These are phyloP conservation scores for Aspergillus costaricaensis DNA, from an alignment of 2,329 filamentous ascomycete species.

Conservation along the genomic window DNA sequence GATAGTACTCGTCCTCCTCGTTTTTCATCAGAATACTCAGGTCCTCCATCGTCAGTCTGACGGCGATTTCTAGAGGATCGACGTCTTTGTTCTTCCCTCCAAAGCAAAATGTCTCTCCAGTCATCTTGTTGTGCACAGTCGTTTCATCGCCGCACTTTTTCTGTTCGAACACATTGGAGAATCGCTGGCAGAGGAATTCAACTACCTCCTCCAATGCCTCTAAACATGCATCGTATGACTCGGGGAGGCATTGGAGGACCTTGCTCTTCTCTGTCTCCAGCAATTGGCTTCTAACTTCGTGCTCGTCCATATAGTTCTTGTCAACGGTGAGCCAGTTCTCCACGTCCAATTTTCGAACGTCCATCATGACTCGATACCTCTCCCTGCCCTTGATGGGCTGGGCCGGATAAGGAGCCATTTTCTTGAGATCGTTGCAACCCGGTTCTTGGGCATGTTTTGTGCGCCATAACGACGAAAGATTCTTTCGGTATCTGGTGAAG, in stretches of 20 bases:
- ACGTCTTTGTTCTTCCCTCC: constrained; percentile 34
- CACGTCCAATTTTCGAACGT: constrained; percentile 48
- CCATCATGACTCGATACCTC: constrained; percentile 50
- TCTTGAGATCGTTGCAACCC: constrained; percentile 33
- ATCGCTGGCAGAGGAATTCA: constrained; percentile 47
- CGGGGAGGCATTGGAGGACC: constrained; percentile 50
- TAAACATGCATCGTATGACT: constrained; percentile 48
- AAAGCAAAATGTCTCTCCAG: constrained; percentile 47
- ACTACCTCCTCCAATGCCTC: constrained; percentile 52
- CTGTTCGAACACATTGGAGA: constrained; percentile 47
- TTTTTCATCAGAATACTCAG: constrained; percentile 52
- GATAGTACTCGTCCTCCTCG: constrained; percentile 49
- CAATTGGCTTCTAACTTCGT: constrained; percentile 45
- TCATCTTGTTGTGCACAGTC: constrained; percentile 47
- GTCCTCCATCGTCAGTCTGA: constrained; percentile 55
- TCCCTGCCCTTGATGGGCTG: constrained; percentile 42
- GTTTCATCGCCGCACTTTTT: constrained; percentile 26
- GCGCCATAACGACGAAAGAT: constrained; percentile 13
- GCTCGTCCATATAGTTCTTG: constrained; percentile 48
- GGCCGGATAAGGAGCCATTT: constrained; percentile 40
- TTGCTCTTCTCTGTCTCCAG: constrained; percentile 41
- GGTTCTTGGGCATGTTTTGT: constrained; percentile 12
- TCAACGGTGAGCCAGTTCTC: constrained; percentile 54
- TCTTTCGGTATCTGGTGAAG: constrained; percentile 29
- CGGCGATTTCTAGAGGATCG: constrained; percentile 53